Evolutionary conservation across 192 early-diverging fungal genomes (phyloP).

Genomic region (Rhizophagus prolifer): DNA sequence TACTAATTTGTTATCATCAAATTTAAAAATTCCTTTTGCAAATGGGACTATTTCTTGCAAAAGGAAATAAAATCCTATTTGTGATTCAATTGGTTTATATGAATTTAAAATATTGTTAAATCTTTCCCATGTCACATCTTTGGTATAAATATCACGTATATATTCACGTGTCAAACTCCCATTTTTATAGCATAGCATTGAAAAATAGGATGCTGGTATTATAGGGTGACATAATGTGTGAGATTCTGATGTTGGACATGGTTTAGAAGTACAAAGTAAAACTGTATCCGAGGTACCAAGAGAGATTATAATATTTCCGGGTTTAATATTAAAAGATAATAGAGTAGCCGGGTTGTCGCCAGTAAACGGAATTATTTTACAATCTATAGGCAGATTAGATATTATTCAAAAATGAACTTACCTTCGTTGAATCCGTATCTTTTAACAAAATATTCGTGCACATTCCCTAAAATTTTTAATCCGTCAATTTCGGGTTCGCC

Average conservation of each 20-base stretch:
- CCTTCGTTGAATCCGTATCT: conserved; percentile 65
- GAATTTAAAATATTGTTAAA: conserved; percentile 30
- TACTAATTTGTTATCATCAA: conserved; percentile 45
- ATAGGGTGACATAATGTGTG: conserved; percentile 63
- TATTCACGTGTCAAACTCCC: conserved; percentile 78
- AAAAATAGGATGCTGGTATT: conserved; percentile 56
- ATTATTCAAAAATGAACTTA: conserved; percentile 30
- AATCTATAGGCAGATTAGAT: conserved; percentile 33
- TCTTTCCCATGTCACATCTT: conserved; percentile 34
- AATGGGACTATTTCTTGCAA: conserved; percentile 75
- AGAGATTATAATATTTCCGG: conserved; percentile 65
- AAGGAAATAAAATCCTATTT: conserved; percentile 72
- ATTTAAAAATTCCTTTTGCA: conserved; percentile 64
- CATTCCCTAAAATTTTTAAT: conserved; percentile 40
- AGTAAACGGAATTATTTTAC: conserved; percentile 65
- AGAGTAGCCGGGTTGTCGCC: conserved; percentile 82
- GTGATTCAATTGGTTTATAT: not conserved
- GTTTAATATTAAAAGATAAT: conserved; percentile 50
- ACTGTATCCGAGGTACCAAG: conserved; percentile 84
- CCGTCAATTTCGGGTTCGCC: conserved; percentile 46
- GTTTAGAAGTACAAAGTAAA: conserved; percentile 51
- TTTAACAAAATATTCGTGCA: conserved; percentile 62
- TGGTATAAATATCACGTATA: conserved; percentile 58
- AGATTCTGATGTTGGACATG: conserved; percentile 32
- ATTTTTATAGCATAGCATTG: conserved; percentile 84